Conservation (phyloP, 2,329 filamentous ascomycete species). For the Zasmidium citrigriseum region DNA sequence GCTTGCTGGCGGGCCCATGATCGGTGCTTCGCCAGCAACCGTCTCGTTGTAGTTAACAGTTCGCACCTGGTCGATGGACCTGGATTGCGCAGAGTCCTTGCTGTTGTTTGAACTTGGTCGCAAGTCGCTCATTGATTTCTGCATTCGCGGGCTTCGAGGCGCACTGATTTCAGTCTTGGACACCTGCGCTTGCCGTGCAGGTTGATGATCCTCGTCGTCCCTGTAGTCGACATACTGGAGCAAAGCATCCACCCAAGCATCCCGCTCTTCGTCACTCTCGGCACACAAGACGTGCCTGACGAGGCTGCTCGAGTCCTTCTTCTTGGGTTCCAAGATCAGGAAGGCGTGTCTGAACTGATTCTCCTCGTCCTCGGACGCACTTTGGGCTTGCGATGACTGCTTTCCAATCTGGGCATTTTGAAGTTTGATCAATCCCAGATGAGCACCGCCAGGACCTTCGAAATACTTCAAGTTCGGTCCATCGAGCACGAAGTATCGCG, state of each 20-base stretch:
- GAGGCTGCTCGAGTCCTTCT: slow-evolving; percentile 84
- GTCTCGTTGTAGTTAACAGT: slow-evolving; percentile 58
- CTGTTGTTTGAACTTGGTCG: slow-evolving; percentile 22
- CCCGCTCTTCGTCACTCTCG: slow-evolving; percentile 88
- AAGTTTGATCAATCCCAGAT: slow-evolving; percentile 91
- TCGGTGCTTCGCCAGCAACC: slow-evolving; percentile 58
- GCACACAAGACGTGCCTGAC: slow-evolving; percentile 94
- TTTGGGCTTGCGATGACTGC: slow-evolving; percentile 71
- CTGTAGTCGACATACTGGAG: slow-evolving; percentile 83
- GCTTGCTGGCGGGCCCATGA: slow-evolving; percentile 44
- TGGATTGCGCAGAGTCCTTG: slow-evolving; percentile 7
- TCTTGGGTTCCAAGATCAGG: slow-evolving; percentile 90
- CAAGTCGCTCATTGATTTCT: slow-evolving; percentile 41
- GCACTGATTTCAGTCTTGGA: slow-evolving; percentile 28
- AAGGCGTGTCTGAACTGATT: slow-evolving; percentile 98
- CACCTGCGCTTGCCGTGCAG: slow-evolving; percentile 21
- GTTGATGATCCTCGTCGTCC: slow-evolving; percentile 55
- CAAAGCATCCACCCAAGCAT: slow-evolving; percentile 89
- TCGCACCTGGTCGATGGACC: slow-evolving; percentile 27
- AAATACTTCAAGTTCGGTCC: slow-evolving; percentile 81
- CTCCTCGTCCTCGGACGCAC: slow-evolving; percentile 61
- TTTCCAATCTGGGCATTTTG: slow-evolving; percentile 91
- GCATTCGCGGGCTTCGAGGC: slow-evolving; percentile 33
- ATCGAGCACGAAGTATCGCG: slow-evolving; percentile 70
- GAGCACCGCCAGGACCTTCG: slow-evolving; percentile 84